Conservation (phyloP, 23 red algal genomes). For the Rhodosorus marinus region DNA sequence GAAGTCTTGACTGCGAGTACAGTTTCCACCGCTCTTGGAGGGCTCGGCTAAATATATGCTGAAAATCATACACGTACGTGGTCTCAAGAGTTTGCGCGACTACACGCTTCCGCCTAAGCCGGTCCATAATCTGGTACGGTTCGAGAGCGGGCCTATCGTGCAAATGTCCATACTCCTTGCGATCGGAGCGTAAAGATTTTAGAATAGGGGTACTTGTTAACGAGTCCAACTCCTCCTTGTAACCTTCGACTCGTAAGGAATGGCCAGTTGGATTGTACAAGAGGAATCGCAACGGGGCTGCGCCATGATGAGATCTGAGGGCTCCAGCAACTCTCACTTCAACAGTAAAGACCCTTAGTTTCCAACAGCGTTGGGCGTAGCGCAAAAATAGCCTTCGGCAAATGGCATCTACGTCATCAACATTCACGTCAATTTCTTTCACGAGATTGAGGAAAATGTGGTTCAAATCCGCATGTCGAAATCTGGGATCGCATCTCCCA, state of each 20-base stretch:
- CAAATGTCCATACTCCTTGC: constrained; percentile 26
- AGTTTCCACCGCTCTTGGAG: constrained; percentile 79
- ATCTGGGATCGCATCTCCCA: constrained; percentile 73
- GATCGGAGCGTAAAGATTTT: constrained; percentile 20
- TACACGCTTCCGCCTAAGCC: constrained; percentile 71
- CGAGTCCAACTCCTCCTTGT: constrained; percentile 64
- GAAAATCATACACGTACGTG: constrained; percentile 90
- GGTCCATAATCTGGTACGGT: constrained; percentile 93
- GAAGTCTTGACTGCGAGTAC: constrained; percentile 76
- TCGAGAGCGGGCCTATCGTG: constrained; percentile 75
- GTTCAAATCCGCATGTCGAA: constrained; percentile 85
- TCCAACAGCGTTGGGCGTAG: constrained; percentile 74
- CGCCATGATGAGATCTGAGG: not conserved
- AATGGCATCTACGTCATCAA: constrained; percentile 89
- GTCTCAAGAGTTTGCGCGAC: constrained; percentile 93
- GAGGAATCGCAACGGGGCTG: constrained; percentile 70
- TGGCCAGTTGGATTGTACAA: constrained; percentile 96
- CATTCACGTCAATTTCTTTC: constrained; percentile 49
- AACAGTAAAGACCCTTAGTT: constrained; percentile 77
- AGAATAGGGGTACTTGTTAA: constrained; percentile 32
- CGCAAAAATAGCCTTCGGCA: constrained; percentile 77
- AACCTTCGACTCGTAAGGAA: constrained; percentile 75
- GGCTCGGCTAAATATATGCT: constrained; percentile 72
- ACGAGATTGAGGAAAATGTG: constrained; percentile 92
- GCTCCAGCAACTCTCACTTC: constrained; percentile 58